A percentile compares a stretch with the other conserved stretches of the same genome.
Conservation (phyloP, 768 basidiomycete genomes). For the Suillus subluteus region DNA sequence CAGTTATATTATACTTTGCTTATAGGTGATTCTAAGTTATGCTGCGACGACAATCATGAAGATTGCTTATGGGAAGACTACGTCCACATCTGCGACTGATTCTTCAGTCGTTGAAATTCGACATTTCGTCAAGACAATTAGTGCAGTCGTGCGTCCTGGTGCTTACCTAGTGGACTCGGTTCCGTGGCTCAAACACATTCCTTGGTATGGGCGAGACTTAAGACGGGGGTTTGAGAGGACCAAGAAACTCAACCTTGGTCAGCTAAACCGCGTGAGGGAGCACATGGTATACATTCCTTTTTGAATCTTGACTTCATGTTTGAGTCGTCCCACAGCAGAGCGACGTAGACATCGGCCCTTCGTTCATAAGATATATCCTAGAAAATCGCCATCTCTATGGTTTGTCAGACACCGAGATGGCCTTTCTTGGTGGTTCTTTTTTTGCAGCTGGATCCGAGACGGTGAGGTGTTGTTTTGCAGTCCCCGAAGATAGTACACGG, state of each 20-base stretch:
- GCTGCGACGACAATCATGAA: conserved; percentile 1
- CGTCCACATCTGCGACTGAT: not conserved
- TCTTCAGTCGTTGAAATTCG: not conserved
- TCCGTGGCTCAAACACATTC: not conserved
- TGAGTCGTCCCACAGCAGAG: not conserved
- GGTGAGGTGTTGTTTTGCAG: not conserved
- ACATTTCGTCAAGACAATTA: not conserved
- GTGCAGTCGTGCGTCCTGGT: not conserved
- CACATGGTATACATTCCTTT: not conserved
- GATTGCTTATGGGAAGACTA: not conserved
- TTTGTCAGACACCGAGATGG: not conserved
- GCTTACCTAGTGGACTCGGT: not conserved
- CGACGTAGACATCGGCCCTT: not conserved
- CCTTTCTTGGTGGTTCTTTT: not conserved
- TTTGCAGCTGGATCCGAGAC: not conserved
- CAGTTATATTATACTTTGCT: not conserved
- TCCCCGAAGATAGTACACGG: not conserved
- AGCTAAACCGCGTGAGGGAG: not conserved
- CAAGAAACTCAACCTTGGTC: not conserved
- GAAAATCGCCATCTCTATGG: not conserved
- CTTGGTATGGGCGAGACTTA: not conserved
- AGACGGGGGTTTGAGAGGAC: not conserved
- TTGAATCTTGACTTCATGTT: not conserved
- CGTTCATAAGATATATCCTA: not conserved
- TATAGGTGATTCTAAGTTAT: not conserved